Evolutionary conservation across 2,329 filamentous ascomycete species (phyloP).

Genomic region (Penicillium sp.): DNA sequence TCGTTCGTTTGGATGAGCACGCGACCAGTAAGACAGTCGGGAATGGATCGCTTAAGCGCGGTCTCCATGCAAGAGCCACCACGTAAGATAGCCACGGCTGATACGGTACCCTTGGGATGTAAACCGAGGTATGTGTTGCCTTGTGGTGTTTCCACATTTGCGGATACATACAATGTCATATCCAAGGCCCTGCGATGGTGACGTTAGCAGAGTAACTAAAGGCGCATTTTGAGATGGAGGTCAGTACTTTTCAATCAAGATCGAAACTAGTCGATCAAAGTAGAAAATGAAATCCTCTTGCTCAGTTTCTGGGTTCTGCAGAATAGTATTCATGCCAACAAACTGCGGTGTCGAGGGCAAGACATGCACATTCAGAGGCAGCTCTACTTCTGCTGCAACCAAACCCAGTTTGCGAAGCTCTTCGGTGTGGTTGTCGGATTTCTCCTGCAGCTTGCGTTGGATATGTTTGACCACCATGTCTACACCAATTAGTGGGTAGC

Average conservation of each 20-base stretch:
- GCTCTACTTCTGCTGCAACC: slow-evolving; percentile 65
- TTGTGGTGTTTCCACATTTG: slow-evolving; percentile 67
- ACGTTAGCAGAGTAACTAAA: slow-evolving; percentile 1
- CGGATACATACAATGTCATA: slow-evolving; percentile 66
- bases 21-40: slow-evolving; percentile 85
- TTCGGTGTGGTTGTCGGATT: slow-evolving; percentile 77
- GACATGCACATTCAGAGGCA: slow-evolving; percentile 72
- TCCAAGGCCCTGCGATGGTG: slow-evolving; percentile 62
- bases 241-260: slow-evolving; percentile 69
- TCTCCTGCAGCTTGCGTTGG: slow-evolving; percentile 78
- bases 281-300: slow-evolving; percentile 97
- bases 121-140: slow-evolving; percentile 70
- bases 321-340: slow-evolving; percentile 82
- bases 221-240: background rate
- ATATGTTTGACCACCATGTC: slow-evolving; percentile 94
- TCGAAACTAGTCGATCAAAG: slow-evolving; percentile 82
- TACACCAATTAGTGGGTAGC: slow-evolving; percentile 33
- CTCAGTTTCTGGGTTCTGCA: slow-evolving; percentile 73
- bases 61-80: slow-evolving; percentile 87
- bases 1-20: slow-evolving; percentile 87
- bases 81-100: slow-evolving; percentile 82
- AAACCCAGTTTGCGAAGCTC: slow-evolving; percentile 74
- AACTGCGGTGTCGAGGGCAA: slow-evolving; percentile 77
- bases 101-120: slow-evolving; percentile 67
- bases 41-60: slow-evolving; percentile 83